phyloP scores from a whole-genome alignment of 768 basidiomycete species.

The Serendipita sp. region DNA sequence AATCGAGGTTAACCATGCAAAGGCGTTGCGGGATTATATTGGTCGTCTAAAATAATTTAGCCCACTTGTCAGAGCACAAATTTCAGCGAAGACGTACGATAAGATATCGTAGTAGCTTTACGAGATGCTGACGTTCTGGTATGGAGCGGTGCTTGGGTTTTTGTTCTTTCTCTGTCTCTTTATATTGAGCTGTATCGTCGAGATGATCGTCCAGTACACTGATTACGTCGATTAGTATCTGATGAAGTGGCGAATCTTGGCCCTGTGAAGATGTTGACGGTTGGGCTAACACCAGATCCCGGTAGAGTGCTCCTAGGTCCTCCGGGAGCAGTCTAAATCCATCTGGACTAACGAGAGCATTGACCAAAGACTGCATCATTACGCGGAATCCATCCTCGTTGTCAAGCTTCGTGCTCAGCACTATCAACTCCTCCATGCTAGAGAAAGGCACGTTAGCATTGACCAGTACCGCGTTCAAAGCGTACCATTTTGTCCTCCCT shows the following conservation, averaged over 20 bases:
- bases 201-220: not conserved
- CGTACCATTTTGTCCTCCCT: not conserved
- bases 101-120: not conserved
- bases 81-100: not conserved
- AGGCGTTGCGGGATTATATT: not conserved
- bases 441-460: not conserved
- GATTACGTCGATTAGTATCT: not conserved
- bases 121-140: not conserved
- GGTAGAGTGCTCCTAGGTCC: not conserved
- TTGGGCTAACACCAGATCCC: not conserved
- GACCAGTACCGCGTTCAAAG: not conserved
- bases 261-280: not conserved
- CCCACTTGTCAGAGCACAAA: not conserved
- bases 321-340: not conserved
- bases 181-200: not conserved
- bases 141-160: not conserved
- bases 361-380: not conserved
- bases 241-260: not conserved
- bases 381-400: not conserved
- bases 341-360: not conserved
- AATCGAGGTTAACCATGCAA: not conserved
- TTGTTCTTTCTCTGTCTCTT: not conserved
- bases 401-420: not conserved
- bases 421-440: not conserved
- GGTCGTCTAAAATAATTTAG: not conserved